Percentiles rank a stretch among this genome's conserved stretches.
Evolutionary conservation across 805 yeast species (phyloP).

Genomic region (Wickerhamomyces chambardii): DNA sequence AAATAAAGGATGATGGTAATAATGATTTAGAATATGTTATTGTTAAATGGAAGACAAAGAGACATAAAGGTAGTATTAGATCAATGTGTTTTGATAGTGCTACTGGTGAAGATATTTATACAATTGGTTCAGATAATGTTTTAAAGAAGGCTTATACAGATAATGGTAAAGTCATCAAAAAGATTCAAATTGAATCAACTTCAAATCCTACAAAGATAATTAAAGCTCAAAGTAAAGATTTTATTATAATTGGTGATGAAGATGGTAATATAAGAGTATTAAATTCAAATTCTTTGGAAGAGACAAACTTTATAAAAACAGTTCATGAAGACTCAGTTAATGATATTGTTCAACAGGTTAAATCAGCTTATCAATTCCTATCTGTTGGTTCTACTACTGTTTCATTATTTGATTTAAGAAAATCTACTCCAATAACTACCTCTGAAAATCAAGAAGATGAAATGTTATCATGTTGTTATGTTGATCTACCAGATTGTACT

Average conservation of each 20-base stretch:
- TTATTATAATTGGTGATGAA: slow-evolving; percentile 57
- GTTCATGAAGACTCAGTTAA: slow-evolving; percentile 77
- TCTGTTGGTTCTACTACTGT: slow-evolving; percentile 79
- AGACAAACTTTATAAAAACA: slow-evolving; percentile 36
- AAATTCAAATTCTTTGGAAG: slow-evolving; percentile 46
- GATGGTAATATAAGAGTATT: slow-evolving; percentile 56
- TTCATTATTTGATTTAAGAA: slow-evolving; percentile 70
- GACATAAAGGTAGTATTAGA: slow-evolving; percentile 88
- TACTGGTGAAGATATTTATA: slow-evolving; percentile 39
- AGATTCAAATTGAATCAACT: slow-evolving; percentile 22
- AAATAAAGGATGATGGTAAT: slow-evolving; percentile 5
- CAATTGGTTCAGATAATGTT: slow-evolving; percentile 75
- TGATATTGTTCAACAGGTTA: slow-evolving; percentile 60
- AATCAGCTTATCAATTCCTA: slow-evolving; percentile 70
- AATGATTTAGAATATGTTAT: slow-evolving; percentile 21
- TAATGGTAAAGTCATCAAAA: slow-evolving; percentile 69
- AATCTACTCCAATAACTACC: slow-evolving; percentile 32
- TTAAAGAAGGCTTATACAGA: slow-evolving; percentile 64
- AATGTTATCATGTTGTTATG: slow-evolving; percentile 63
- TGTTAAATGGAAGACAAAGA: slow-evolving; percentile 70
- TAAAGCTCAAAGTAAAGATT: slow-evolving; percentile 23
- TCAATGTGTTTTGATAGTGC: slow-evolving; percentile 56
- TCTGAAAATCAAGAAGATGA: slow-evolving; percentile 95
- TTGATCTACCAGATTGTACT: slow-evolving; percentile 54
- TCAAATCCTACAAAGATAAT: slow-evolving; percentile 22